These are phyloP conservation scores for Termitomyces sp. DNA, from an alignment of 768 basidiomycete species.

Conservation along the genomic window DNA sequence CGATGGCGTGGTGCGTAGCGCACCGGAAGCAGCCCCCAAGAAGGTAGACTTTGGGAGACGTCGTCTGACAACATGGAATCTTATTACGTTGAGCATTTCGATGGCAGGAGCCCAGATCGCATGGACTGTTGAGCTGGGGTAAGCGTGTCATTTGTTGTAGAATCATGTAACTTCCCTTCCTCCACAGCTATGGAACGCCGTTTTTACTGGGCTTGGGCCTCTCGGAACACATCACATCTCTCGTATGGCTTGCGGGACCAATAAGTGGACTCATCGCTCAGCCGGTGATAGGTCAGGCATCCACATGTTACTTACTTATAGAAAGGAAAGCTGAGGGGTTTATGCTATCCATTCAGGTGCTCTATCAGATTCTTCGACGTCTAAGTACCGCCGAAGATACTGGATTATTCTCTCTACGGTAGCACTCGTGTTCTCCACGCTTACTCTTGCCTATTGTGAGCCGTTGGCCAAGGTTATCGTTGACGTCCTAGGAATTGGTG, in stretches of 20 bases:
- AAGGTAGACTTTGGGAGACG: slow-evolving; percentile 26
- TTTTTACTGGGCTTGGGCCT: slow-evolving; percentile 69
- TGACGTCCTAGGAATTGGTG: slow-evolving; percentile 67
- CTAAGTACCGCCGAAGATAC: slow-evolving; percentile 84
- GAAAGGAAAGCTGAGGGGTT: slow-evolving; percentile 19
- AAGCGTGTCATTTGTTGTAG: slow-evolving; percentile 19
- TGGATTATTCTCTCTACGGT: slow-evolving; percentile 90
- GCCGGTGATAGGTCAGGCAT: slow-evolving; percentile 81
- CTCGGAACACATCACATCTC: slow-evolving; percentile 83
- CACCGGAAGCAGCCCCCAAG: slow-evolving; percentile 12
- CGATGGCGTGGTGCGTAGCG: slow-evolving; percentile 7
- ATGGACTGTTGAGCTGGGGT: slow-evolving; percentile 96
- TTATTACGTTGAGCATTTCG: slow-evolving; percentile 79
- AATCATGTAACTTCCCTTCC: slow-evolving; percentile 9
- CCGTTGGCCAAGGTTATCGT: slow-evolving; percentile 69
- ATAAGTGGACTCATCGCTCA: slow-evolving; percentile 94
- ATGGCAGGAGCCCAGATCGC: slow-evolving; percentile 95
- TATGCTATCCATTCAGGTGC: slow-evolving; percentile 56
- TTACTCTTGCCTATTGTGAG: slow-evolving; percentile 80
- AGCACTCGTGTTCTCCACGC: slow-evolving; percentile 71
- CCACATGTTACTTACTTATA: slow-evolving; percentile 11
- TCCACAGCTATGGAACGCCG: slow-evolving; percentile 87
- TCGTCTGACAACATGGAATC: slow-evolving; percentile 54
- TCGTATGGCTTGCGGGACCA: slow-evolving; percentile 95
- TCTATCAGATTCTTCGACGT: slow-evolving; percentile 89